Base-by-base conservation (phyloP, 441 rosid species). In the Populus trichocarpa region DNA sequence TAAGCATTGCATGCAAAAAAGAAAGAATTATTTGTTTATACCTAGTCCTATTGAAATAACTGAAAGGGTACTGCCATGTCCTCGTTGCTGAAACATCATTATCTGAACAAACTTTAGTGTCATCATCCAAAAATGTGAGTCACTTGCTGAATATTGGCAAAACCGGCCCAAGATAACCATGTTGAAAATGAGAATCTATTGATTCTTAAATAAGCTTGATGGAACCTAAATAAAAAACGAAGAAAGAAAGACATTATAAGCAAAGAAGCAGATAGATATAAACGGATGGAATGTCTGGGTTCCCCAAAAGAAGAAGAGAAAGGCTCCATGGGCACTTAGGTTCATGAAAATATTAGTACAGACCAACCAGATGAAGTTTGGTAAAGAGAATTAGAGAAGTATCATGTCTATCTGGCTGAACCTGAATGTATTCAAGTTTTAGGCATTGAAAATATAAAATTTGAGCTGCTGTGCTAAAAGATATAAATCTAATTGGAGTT, bases 161-260 rank as follows among this genome's bases (percentile, higher is more conserved):
- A 64, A 30, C 13, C 33, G 1, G n/a, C 22, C 75, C 33, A 9
- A 70, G 63, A 61, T 13, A 53, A 33, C 6, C 38, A 18, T 25
- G 2, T 11, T 70, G 61, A 46, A 74, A 26, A 30, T 59, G 35
- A 40, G 18, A 68, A 79, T 74, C 64, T 76, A 85, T 70, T 69
- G 77, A 71, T 83, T 85, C 81, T 77, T 89, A 87, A 90, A 88
- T 77, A 90, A 86, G 84, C 85, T 88, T 69, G 96, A 85, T 7
- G 92, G 88, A 68, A 94, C 93, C 98, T 92, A 92, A 30, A 30
- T 30, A 69, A 30, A 30, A 30, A 64, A 71, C 3, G 3, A 28
- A 16, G 6, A 28, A 28, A 67, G 71, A 5, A 28, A 28, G 6
- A 35, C 42, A n/a, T 67, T 53, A 81, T 68, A 30, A 76, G 36